A percentile compares a stretch with the other conserved stretches of the same genome.
Conservation (phyloP, 2,329 filamentous ascomycete species). For the Diaporthe capsici region DNA sequence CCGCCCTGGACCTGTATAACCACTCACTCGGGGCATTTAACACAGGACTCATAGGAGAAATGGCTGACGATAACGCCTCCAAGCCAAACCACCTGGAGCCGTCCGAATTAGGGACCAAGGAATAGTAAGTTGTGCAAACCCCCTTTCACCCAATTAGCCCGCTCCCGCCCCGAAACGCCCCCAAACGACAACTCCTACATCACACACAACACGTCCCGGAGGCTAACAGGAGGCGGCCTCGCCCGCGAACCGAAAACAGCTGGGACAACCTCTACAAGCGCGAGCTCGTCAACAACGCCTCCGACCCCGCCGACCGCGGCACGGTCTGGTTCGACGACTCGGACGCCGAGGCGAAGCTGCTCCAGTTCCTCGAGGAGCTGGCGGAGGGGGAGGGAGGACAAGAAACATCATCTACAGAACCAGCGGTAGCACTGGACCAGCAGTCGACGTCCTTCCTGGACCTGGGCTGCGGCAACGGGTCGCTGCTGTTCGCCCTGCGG, state of each 20-base stretch:
- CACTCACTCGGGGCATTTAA: background rate
- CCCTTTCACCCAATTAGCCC: background rate
- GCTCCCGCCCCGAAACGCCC: background rate
- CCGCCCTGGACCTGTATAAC: background rate
- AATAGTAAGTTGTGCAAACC: conserved; percentile 75
- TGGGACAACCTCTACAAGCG: conserved; percentile 82
- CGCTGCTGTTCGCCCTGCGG: conserved; percentile 85
- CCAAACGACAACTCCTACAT: background rate
- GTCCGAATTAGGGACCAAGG: conserved; percentile 86
- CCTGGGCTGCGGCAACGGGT: conserved; percentile 94
- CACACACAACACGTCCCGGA: conserved; percentile 20
- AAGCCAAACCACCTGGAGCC: conserved; percentile 80
- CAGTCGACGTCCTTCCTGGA: conserved; percentile 78
- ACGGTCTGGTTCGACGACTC: conserved; percentile 98
- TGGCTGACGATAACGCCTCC: conserved; percentile 38
- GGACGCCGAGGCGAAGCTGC: conserved; percentile 85
- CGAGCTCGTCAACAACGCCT: conserved; percentile 79
- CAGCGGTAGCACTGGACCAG: conserved; percentile 41
- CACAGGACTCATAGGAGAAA: conserved; percentile 3
- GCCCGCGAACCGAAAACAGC: conserved; percentile 58
- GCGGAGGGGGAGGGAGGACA: conserved; percentile 42
- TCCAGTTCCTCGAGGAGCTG: conserved; percentile 72
- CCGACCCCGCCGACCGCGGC: conserved; percentile 83
- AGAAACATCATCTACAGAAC: background rate
- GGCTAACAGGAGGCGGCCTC: background rate